Evolutionary conservation across 2,329 filamentous ascomycete species (phyloP).

Genomic region (Chaetomiaceae sp.): DNA sequence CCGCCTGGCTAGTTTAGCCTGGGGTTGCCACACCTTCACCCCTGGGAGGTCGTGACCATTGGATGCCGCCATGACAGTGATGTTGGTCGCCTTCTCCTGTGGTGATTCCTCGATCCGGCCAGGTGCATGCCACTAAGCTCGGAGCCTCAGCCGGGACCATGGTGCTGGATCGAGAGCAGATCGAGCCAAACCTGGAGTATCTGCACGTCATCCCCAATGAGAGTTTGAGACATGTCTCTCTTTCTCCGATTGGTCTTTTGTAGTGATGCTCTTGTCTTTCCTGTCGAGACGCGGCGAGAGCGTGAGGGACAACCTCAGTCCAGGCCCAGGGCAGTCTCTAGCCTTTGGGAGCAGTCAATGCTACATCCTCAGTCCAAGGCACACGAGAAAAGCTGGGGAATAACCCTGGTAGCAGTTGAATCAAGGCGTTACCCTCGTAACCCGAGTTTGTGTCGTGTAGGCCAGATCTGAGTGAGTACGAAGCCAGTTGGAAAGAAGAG

Average conservation of each 20-base stretch:
- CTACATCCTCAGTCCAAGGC: too few species aligned
- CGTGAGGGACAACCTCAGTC: too few species aligned
- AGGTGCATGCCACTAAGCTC: conserved; percentile 19
- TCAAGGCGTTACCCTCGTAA: too few species aligned
- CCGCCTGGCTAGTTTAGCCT: not conserved
- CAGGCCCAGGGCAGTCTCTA: too few species aligned
- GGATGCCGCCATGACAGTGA: not conserved
- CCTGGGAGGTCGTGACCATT: not conserved
- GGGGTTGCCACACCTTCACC: not conserved
- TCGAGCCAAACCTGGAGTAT: conserved; percentile 11
- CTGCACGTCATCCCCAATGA: conserved; percentile 20
- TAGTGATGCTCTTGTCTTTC: not conserved
- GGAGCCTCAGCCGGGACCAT: conserved; percentile 4
- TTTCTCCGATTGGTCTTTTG: conserved; percentile 22
- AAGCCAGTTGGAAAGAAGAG: too few species aligned
- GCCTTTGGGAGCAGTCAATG: too few species aligned
- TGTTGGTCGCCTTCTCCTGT: not conserved
- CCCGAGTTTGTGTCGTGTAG: too few species aligned
- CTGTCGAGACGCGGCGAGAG: not conserved
- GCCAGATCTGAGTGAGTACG: too few species aligned
- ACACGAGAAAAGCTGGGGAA: too few species aligned
- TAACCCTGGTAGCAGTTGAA: too few species aligned
- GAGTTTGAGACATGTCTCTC: conserved; percentile 18
- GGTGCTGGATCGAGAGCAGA: conserved; percentile 4
- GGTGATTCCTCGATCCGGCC: conserved; percentile 11